Conservation (phyloP, 1,284 basidiomycete genomes). For the Naganishia sp. region DNA sequence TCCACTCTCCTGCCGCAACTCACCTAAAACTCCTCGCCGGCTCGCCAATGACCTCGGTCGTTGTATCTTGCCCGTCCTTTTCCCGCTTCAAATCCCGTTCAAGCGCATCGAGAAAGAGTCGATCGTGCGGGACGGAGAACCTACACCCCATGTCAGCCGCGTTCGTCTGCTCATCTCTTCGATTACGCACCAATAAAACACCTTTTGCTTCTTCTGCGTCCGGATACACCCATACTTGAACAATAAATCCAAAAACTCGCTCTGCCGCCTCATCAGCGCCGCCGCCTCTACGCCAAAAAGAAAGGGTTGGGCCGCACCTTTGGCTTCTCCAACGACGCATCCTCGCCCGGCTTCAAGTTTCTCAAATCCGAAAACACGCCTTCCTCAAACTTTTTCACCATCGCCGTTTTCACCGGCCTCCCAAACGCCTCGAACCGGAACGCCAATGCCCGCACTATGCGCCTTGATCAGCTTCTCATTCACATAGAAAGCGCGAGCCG, state of each 20-base stretch:
- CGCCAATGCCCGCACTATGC: constrained; percentile 72
- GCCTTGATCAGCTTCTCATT: not conserved
- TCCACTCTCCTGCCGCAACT: constrained; percentile 23
- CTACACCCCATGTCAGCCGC: constrained; percentile 45
- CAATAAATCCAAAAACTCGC: constrained; percentile 75
- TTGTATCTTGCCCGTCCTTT: constrained; percentile 80
- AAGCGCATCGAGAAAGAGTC: constrained; percentile 89
- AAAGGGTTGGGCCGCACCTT: constrained; percentile 58
- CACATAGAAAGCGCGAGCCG: not conserved
- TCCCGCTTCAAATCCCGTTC: constrained; percentile 90
- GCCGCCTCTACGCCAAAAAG: too few relatives aligned
- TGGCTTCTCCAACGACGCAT: constrained; percentile 86
- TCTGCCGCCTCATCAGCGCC: constrained; percentile 33
- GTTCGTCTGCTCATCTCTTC: too few relatives aligned
- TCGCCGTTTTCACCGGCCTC: constrained; percentile 58
- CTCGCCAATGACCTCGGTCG: constrained; percentile 73
- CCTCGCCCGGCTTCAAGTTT: constrained; percentile 85
- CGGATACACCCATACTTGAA: constrained; percentile 94
- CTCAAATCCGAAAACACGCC: constrained; percentile 87
- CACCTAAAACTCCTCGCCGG: constrained; percentile 64
- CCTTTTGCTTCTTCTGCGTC: constrained; percentile 94
- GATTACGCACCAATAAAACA: constrained; percentile 45
- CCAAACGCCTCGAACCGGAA: constrained; percentile 88
- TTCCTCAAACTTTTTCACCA: constrained; percentile 90
- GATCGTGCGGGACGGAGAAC: constrained; percentile 85